Base-by-base conservation (phyloP, 2,329 filamentous ascomycete species). In the Cadophora luteo-olivacea region DNA sequence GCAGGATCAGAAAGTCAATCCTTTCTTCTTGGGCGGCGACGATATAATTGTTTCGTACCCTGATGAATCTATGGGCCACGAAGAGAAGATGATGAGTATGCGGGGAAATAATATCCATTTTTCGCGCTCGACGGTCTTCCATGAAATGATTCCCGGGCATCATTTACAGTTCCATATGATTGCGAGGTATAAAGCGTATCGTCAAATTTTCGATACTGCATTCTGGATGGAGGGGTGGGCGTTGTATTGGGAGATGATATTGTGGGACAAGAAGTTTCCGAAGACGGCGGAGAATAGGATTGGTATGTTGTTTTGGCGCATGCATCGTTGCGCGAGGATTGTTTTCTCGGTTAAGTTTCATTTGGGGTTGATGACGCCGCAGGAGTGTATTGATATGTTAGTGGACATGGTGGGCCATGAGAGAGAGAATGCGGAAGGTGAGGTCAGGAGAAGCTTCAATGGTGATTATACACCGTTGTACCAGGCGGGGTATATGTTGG, bases 181-280 rank as follows among this genome's bases (percentile, higher is more conserved):
- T 19, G 76, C 79, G 16, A 81, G 86, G 7, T 76, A 82, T 68
- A 81, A 80, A 22, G 81, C 82, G 2, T 85, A 89, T 75, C 82
- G 86, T 5, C 75, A 76, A 24, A 72, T 88, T 7, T 89, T 89
- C 75, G 76, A 79, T 36, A 89, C 86, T 0, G 85, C 86, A 0
- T 89, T 89, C 73, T 88, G 82, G 78, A 82, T 86, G 48, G 87
- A 89, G 75, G 87, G 87, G 22, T 89, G 86, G 86, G 84, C 86
- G 11, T 81, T 88, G 71, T 89, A 89, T 75, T 89, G 86, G 86
- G 87, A 89, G 77, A 80, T 88, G 72, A 75, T 87, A 22, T 79
- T 89, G 19, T 89, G 86, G 85, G 77, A 84, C 52, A 81, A 81
- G 36, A 81, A 83, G 70, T 89, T 87, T 72, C 82, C 84, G 66